phyloP scores from a whole-genome alignment of 176 grass and related monocot species.

The Microstegium vimineum region DNA sequence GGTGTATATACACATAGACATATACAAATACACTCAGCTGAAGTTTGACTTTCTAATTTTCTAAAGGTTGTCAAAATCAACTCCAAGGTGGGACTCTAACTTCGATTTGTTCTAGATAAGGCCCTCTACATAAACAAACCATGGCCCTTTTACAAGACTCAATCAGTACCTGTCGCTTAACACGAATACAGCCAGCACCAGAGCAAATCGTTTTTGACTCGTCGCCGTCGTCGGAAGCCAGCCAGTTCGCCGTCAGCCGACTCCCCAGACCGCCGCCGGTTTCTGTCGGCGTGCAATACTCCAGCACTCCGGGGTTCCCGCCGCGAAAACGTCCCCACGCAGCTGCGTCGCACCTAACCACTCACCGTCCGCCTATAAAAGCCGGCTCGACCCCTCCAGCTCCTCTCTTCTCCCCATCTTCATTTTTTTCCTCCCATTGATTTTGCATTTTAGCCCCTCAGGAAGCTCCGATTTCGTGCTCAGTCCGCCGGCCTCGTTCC shows the following conservation, averaged over 20 bases:
- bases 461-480: constrained; percentile 11
- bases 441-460: constrained; percentile 45
- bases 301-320: neutral
- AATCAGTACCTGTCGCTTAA: neutral
- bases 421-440: constrained; percentile 10
- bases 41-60: neutral
- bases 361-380: constrained; percentile 19
- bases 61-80: neutral
- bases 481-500: neutral
- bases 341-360: constrained; percentile 18
- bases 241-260: neutral
- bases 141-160: neutral
- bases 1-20: too few species aligned
- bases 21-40: neutral
- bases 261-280: neutral
- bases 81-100: neutral
- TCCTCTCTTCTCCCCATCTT: constrained; percentile 16
- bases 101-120: constrained; percentile 3
- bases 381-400: neutral
- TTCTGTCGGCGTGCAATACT: constrained; percentile 18
- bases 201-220: constrained; percentile 11
- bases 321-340: neutral
- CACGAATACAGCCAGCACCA: neutral
- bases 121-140: neutral
- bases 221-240: neutral